Base-by-base conservation (phyloP, 2,329 filamentous ascomycete genomes). In the Plenodomus tracheiphilus region DNA sequence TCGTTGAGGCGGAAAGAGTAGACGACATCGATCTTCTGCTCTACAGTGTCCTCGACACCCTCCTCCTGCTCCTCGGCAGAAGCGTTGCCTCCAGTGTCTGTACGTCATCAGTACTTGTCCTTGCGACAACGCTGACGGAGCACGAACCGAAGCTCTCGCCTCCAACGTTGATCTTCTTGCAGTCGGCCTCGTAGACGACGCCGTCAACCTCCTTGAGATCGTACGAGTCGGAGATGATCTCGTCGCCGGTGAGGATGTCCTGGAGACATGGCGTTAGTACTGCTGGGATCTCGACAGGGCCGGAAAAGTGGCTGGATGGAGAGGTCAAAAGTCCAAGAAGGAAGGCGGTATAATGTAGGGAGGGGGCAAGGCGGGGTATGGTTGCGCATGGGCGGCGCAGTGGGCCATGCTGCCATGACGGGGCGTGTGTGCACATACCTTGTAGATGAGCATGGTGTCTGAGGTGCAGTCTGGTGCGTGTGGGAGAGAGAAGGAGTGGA, bases 181-280 rank as follows among this genome's bases (percentile, higher is more conserved):
- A 96, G 79, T 99, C 88, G 72, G 87, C 87, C 81, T 97, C 93
- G 80, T 89, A 97, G 68, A 88, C 85, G 64, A 89, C 80, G 63
- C 84, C 85, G 75, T 92, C 89, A 58, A 93, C 73, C 75, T 88
- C 81, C 80, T 89, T 91, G 73, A 95, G 76, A 65, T 91, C 81
- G 81, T 87, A 97, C 65, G 89, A 94, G 80, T 97, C 93, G 71
- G 94, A 95, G 85, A 97, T 86, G 76, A 99, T 84, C 87, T 99
- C 94, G 80, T 97, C 93, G 62, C 80, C 89, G 77, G 85, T 89
- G 77, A 97, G 75, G 68, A 94, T 79, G 75, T 99, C 94, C 94
- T 99, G 69, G 53, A 15, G 11, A 15, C 15, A 41, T n/a, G 45
- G 45, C 20, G 47, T 61, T 30, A 64, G 59, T 48, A 50, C 19